Conservation (phyloP, 2,329 filamentous ascomycete species). For the Epichloe festucae region DNA sequence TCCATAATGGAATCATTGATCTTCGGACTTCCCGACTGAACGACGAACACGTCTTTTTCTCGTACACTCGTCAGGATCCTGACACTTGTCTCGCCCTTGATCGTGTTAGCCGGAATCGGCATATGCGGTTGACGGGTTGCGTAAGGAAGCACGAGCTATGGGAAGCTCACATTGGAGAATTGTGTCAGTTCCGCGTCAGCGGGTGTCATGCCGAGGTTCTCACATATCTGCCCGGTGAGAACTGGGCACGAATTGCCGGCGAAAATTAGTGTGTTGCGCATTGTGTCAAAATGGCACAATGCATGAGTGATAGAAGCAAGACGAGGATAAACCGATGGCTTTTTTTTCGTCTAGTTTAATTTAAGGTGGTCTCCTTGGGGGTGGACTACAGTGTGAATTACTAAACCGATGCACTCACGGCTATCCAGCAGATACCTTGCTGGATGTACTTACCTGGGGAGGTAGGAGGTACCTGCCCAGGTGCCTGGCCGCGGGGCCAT, state of each 20-base stretch:
- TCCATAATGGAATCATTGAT: constrained; percentile 99
- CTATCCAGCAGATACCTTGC: too few relatives aligned
- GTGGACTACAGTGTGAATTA: background rate
- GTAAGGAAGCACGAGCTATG: constrained; percentile 9
- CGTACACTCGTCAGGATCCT: constrained; percentile 65
- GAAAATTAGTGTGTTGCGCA: constrained; percentile 57
- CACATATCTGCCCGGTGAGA: constrained; percentile 53
- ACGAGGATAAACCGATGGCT: constrained; percentile 9
- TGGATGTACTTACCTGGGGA: too few relatives aligned
- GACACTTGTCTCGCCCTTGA: constrained; percentile 55
- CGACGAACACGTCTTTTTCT: constrained; percentile 97
- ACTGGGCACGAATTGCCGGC: constrained; percentile 53
- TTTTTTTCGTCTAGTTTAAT: constrained; percentile 1
- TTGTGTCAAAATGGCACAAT: constrained; percentile 18
- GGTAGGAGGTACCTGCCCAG: background rate
- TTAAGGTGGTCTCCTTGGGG: background rate
- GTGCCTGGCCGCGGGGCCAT: background rate
- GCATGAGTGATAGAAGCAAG: constrained; percentile 9
- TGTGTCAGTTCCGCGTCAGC: constrained; percentile 54
- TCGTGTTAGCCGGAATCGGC: constrained; percentile 10
- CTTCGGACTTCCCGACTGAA: constrained; percentile 88
- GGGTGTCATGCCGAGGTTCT: constrained; percentile 52
- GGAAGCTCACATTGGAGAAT: constrained; percentile 52
- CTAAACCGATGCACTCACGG: too few relatives aligned
- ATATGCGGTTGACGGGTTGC: background rate